Base-by-base conservation (phyloP, 164 flowering plant genomes). In the Stephania yunnanensis region DNA sequence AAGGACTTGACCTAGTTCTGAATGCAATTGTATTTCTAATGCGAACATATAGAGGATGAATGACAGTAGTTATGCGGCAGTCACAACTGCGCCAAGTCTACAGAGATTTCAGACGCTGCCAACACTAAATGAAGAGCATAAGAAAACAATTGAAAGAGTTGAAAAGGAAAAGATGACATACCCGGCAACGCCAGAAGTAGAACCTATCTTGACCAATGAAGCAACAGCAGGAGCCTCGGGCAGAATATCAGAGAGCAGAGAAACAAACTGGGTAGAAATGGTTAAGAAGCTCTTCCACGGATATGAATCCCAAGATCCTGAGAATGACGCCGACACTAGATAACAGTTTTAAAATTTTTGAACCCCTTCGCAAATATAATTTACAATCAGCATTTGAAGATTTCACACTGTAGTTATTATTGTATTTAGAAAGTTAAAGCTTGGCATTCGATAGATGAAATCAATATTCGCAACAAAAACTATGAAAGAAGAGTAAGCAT, bases 111-210 rank as follows among this genome's bases (percentile, higher is more conserved):
- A 89, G 71, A 90, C 98, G 82, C 13, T 78, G 81, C 81, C 82
- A 76, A 89, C 98, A 2, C 31, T 88, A 7, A 84, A 91, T 66
- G 86, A 86, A 70, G 99, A 93, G 77, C 97, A 92, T 85, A 91
- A 84, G 79, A 98, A 88, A 79, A 96, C 97, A 66, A 52, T 91
- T 74, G 93, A 92, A 68, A 87, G 89, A 82, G 98, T 97, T 29
- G 89, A 15, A 50, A 50, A 50, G 55, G 15, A 50, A 11, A 50
- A 11, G 55, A 9, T 50, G 11, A 2, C 42, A 2, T 36, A 36
- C 42, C 42, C 42, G 4, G 42, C 3, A 36, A 36, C 42, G 42
- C 4, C 42, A 36, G 42, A 36, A 48, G 53, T 8, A 48, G 53
- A 48, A 7, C 55, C 55, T 61, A 58, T 74, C 10, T 58, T 71